Conservation (phyloP, 805 yeast genomes). For the Kockiozyma suomiensis region DNA sequence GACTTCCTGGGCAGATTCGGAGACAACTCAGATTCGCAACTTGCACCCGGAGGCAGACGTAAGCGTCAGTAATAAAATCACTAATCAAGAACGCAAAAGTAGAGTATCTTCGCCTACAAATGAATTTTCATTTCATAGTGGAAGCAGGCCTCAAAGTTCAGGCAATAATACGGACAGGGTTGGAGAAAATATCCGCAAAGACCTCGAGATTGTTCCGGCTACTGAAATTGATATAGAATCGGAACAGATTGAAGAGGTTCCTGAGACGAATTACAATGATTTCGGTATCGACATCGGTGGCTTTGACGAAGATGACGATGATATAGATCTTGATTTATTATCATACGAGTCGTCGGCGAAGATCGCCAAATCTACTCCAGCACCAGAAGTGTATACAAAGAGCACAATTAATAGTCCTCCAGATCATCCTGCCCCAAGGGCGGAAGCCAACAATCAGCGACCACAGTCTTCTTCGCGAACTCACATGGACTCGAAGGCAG, state of each 20-base stretch:
- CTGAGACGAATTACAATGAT: conserved; percentile 8
- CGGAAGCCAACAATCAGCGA: background rate
- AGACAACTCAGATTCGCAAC: too few relatives aligned
- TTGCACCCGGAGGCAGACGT: too few relatives aligned
- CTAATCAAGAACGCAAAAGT: too few relatives aligned
- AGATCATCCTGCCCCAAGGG: background rate
- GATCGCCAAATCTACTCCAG: background rate
- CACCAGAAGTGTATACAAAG: conserved; percentile 14
- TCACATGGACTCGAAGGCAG: too few relatives aligned
- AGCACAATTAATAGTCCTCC: background rate
- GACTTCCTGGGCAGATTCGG: too few relatives aligned
- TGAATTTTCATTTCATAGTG: too few relatives aligned
- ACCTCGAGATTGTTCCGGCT: background rate
- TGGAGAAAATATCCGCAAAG: too few relatives aligned
- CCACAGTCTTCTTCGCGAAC: background rate
- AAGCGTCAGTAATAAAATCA: too few relatives aligned
- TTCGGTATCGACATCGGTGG: conserved; percentile 27
- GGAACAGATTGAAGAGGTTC: background rate
- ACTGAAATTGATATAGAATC: conserved; percentile 1
- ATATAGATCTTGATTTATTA: conserved; percentile 3
- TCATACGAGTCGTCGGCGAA: background rate
- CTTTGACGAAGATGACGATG: conserved; percentile 18
- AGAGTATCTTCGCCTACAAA: too few relatives aligned
- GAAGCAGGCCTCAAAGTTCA: too few relatives aligned
- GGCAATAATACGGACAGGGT: too few relatives aligned